phyloP scores from a whole-genome alignment of 2,329 filamentous ascomycete genomes.

The Cercospora beticola region DNA sequence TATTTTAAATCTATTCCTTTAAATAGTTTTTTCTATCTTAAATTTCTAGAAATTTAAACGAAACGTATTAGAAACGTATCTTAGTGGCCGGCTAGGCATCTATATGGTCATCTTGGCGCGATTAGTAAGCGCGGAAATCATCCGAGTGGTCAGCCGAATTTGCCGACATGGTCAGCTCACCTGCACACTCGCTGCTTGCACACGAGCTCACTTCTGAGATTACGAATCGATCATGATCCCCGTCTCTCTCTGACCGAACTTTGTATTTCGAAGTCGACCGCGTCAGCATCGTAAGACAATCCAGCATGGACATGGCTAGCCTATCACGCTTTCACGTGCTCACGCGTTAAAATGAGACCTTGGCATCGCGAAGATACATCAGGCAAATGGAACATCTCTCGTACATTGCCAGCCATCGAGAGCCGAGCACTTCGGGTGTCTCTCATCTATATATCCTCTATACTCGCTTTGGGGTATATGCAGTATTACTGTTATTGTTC shows the following conservation, averaged over 20 bases:
- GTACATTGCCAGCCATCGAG: conserved; percentile 9
- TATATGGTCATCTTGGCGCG: too few relatives aligned
- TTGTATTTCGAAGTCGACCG: not conserved
- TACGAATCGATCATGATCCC: not conserved
- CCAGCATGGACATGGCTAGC: not conserved
- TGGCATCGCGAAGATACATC: not conserved
- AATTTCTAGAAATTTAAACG: too few relatives aligned
- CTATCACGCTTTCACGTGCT: not conserved
- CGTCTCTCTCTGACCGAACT: too few relatives aligned
- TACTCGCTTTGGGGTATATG: conserved; percentile 14
- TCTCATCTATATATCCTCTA: conserved; percentile 24
- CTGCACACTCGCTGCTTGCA: not conserved
- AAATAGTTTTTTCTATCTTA: too few relatives aligned
- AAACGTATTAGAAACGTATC: too few relatives aligned
- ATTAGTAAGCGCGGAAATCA: too few relatives aligned
- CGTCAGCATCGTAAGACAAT: conserved; percentile 1
- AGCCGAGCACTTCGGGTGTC: conserved; percentile 27
- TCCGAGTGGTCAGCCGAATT: too few relatives aligned
- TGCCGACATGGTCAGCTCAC: too few relatives aligned
- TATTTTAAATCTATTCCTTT: too few relatives aligned
- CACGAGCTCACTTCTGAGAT: not conserved
- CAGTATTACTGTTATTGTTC: conserved; percentile 5
- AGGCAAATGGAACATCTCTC: not conserved
- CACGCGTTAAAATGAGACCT: not conserved
- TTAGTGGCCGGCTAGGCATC: too few relatives aligned